Evolutionary conservation across 345 rosid species (phyloP).

Genomic region (Noccaea bulbosa): DNA sequence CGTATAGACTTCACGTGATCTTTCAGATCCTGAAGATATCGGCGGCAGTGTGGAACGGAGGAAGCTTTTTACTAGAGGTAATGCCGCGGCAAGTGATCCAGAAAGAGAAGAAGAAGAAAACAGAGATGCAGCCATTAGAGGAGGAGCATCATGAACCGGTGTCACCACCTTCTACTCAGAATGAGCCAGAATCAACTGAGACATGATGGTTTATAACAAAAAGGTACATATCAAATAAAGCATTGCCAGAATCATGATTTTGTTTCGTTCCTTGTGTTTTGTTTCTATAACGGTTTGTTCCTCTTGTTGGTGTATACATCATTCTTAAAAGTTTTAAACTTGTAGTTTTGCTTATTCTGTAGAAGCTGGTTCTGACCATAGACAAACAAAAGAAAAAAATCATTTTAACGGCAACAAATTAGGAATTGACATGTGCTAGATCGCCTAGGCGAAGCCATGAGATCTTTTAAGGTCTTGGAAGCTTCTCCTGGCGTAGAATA

Average conservation of each 20-base stretch:
- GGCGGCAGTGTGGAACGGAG: conserved; percentile 92
- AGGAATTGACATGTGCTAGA: too few species aligned
- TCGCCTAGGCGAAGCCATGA: too few species aligned
- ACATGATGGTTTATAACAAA: conserved; percentile 23
- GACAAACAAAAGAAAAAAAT: too few species aligned
- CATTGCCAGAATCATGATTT: conserved; percentile 3
- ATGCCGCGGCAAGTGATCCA: conserved; percentile 89
- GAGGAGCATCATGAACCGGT: conserved; percentile 36
- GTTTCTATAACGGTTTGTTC: conserved; percentile 4
- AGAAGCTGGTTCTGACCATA: conserved; percentile 1
- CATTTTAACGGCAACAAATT: too few species aligned
- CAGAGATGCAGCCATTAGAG: conserved; percentile 46
- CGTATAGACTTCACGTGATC: conserved; percentile 64
- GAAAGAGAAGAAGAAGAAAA: conserved; percentile 76
- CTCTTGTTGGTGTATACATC: conserved; percentile 10
- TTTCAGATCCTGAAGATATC: conserved; percentile 90
- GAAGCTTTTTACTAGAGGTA: conserved; percentile 84
- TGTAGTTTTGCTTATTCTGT: neutral
- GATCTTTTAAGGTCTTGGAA: too few species aligned
- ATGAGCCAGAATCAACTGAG: conserved; percentile 26
- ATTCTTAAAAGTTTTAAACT: conserved; percentile 15
- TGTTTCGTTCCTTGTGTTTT: conserved; percentile 1
- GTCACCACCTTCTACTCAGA: neutral
- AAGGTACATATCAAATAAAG: conserved; percentile 20
- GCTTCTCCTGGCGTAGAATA: too few species aligned